Base-by-base conservation (phyloP, 2,329 filamentous ascomycete genomes). In the Pseudogymnoascus sp. region DNA sequence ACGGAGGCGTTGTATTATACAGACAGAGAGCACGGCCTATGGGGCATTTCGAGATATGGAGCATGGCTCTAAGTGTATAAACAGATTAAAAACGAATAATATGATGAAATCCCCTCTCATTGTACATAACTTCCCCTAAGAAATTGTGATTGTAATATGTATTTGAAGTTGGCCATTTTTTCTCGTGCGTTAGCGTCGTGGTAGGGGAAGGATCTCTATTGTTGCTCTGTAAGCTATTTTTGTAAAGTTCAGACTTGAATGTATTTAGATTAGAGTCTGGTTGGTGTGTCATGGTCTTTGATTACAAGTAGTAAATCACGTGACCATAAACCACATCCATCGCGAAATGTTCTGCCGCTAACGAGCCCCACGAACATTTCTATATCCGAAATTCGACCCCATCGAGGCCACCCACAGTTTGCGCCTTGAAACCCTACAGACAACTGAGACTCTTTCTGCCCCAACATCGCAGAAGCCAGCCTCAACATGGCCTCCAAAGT, bases 51-150 rank as follows among this genome's bases (percentile, higher is more conserved):
- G 59, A 60, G 37, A 40, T 22, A 38, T 22, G 26, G 59, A 41
- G 33, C 33, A 60, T 56, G 68, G 66, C 64, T 70, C 62, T 68
- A 67, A 68, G 66, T 73, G 69, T 74, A 72, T 68, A 77, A 72
- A 74, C 76, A 76, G 69, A 76, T 74, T 72, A 74, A 79, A 75
- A 77, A 75, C 72, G 73, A 73, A 78, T 82, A 84, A 83, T 82
- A 77, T 75, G 46, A 56, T 56, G 75, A 81, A 76, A 79, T 84
- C 82, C 79, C 82, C 81, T 78, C 82, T 84, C 82, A 80, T 72
- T 66, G 70, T 65, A 41, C 16, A 61, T 28, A 60, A 26, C n/a
- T 61, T 40, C 26, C 24, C 24, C 14, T 24, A 12, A 6, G 4
- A 31, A 4, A 12, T 33, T 12, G 59, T 60, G 59, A 60, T 40